Percentiles rank a stretch among this genome's conserved stretches.
These are phyloP conservation scores for Phytophthora idaei DNA, from an alignment of 352 stramenopile genomes.

Conservation along the genomic window DNA sequence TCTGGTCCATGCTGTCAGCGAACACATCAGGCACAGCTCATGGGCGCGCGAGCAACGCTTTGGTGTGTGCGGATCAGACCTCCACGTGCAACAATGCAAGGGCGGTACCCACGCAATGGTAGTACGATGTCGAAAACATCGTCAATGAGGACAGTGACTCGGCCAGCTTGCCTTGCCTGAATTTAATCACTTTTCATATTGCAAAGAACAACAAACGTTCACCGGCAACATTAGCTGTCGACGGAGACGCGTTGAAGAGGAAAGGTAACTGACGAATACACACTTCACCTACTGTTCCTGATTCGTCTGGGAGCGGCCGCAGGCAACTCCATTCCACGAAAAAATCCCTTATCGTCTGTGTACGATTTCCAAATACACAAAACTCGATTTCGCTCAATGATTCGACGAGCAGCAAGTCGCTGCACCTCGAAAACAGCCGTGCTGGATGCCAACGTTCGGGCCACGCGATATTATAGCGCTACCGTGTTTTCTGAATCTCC, in stretches of 20 bases:
- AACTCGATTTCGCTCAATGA: constrained; percentile 7
- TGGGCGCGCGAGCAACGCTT: too few species aligned
- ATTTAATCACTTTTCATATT: too few species aligned
- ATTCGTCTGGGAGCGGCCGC: neutral
- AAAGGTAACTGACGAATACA: constrained; percentile 8
- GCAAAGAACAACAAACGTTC: too few species aligned
- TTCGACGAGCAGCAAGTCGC: constrained; percentile 4
- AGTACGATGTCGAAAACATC: too few species aligned
- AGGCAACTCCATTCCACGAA: constrained; percentile 8
- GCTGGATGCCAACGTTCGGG: neutral
- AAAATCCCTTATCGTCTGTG: constrained; percentile 13
- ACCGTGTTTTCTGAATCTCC: neutral
- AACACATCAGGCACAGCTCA: too few species aligned
- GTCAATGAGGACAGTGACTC: too few species aligned
- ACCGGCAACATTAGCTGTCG: neutral
- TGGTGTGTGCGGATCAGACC: too few species aligned
- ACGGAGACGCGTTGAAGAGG: neutral
- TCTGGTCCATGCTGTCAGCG: too few species aligned
- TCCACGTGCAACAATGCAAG: too few species aligned
- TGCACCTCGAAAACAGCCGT: constrained; percentile 4
- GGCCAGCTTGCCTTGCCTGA: too few species aligned
- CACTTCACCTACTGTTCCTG: neutral
- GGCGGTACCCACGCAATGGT: too few species aligned
- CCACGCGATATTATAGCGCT: constrained; percentile 4
- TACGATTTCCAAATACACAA: constrained; percentile 9